These are phyloP conservation scores for Lichtheimia corymbifera DNA, from an alignment of 371 early-diverging fungal genomes.

Conservation along the genomic window DNA sequence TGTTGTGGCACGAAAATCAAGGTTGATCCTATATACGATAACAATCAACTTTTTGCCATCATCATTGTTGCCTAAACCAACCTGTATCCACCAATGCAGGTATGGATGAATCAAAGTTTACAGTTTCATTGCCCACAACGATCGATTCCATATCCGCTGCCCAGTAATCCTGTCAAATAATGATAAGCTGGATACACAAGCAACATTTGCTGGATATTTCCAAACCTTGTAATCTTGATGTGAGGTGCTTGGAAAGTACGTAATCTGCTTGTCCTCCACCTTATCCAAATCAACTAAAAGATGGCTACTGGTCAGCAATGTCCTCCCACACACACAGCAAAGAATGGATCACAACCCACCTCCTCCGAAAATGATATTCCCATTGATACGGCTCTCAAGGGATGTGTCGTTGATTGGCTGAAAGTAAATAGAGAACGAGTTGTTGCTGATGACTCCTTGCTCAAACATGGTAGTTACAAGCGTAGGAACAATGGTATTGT, in stretches of 20 bases:
- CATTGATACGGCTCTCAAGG: slow-evolving; percentile 31
- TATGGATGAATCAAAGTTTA: slow-evolving; percentile 8
- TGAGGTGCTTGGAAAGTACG: slow-evolving; percentile 27
- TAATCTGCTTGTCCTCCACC: slow-evolving; percentile 23
- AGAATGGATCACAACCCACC: slow-evolving; percentile 11
- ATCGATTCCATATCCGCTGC: slow-evolving; percentile 38
- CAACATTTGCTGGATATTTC: not conserved
- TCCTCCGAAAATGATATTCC: slow-evolving; percentile 46
- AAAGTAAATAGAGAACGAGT: slow-evolving; percentile 44
- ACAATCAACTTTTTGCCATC: not conserved
- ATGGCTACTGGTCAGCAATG: too few relatives aligned
- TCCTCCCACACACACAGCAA: not conserved
- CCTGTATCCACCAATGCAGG: slow-evolving; percentile 43
- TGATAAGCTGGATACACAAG: not conserved
- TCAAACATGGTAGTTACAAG: slow-evolving; percentile 37
- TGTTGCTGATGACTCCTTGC: slow-evolving; percentile 27
- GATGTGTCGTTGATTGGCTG: slow-evolving; percentile 17
- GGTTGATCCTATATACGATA: slow-evolving; percentile 30
- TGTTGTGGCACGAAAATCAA: slow-evolving; percentile 33
- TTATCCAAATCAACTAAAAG: slow-evolving; percentile 23
- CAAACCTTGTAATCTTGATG: slow-evolving; percentile 24
- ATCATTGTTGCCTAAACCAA: slow-evolving; percentile 3
- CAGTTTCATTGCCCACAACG: slow-evolving; percentile 17
- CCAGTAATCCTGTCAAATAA: slow-evolving; percentile 40
- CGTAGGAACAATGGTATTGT: slow-evolving; percentile 30